These are phyloP conservation scores for Neospermospora avenae DNA, from an alignment of 2,329 filamentous ascomycete species.

Conservation along the genomic window DNA sequence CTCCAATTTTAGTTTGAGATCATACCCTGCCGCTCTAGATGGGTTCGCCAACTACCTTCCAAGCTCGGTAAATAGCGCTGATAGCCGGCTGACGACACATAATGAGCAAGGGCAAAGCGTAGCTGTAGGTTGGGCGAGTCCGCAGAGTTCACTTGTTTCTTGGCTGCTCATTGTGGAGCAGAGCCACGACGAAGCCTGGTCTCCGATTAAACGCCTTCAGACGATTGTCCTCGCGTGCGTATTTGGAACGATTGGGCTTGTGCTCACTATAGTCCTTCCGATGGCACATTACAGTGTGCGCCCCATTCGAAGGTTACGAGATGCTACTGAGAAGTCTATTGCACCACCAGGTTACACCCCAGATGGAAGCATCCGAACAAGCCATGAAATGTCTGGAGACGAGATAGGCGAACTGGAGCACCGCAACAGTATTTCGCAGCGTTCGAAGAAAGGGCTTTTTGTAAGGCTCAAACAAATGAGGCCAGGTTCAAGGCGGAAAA, in stretches of 20 bases:
- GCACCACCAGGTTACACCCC: constrained; percentile 34
- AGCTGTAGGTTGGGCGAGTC: constrained; percentile 76
- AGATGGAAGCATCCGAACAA: constrained; percentile 31
- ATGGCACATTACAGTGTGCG: constrained; percentile 78
- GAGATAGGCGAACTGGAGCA: constrained; percentile 26
- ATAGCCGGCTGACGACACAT: constrained; percentile 61
- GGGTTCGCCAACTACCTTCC: constrained; percentile 49
- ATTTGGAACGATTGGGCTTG: constrained; percentile 73
- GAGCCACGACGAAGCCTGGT: constrained; percentile 68
- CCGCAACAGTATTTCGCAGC: constrained; percentile 25
- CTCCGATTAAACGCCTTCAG: constrained; percentile 70
- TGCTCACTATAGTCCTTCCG: constrained; percentile 70
- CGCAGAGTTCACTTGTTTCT: constrained; percentile 65
- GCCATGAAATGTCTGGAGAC: constrained; percentile 23
- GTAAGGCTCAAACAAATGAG: constrained; percentile 29
- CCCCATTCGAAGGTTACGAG: constrained; percentile 49
- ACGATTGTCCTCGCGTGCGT: constrained; percentile 80
- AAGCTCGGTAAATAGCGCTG: constrained; percentile 62
- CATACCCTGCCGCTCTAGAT: constrained; percentile 61
- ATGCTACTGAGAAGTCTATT: constrained; percentile 34
- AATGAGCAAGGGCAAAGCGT: constrained; percentile 72
- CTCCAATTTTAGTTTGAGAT: constrained; percentile 54
- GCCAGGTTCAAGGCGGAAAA: constrained; percentile 23
- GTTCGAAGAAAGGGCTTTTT: constrained; percentile 35
- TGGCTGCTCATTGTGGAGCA: constrained; percentile 85